These are phyloP conservation scores for Phaffia australis DNA, from an alignment of 768 basidiomycete genomes.

Conservation along the genomic window DNA sequence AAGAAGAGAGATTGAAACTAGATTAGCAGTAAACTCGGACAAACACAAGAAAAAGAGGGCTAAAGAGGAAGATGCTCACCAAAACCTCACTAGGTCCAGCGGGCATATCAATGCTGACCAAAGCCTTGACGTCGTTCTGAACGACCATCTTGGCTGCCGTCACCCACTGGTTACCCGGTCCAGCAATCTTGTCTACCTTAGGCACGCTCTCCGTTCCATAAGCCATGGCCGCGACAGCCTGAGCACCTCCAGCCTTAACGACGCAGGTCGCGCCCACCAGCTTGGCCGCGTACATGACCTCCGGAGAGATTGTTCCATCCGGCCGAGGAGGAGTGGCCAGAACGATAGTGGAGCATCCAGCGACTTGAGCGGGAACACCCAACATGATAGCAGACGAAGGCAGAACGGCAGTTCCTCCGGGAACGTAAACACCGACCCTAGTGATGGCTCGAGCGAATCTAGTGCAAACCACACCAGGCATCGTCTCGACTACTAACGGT, in stretches of 20 bases:
- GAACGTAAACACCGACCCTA: constrained; percentile 91
- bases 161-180: constrained; percentile 99
- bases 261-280: constrained; percentile 82
- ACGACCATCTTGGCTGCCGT: constrained; percentile 99
- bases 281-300: constrained; percentile 92
- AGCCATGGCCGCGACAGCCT: constrained; percentile 89
- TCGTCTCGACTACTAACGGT: constrained; percentile 74
- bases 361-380: constrained; percentile 93
- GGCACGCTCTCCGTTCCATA: constrained; percentile 91
- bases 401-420: constrained; percentile 90
- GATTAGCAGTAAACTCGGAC: neutral
- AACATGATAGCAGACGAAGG: constrained; percentile 97
- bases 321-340: constrained; percentile 90
- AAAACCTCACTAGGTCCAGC: constrained; percentile 96
- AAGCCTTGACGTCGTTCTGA: constrained; percentile 92
- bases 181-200: constrained; percentile 99
- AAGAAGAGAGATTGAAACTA: neutral
- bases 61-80: constrained; percentile 46
- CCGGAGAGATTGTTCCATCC: constrained; percentile 87
- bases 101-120: constrained; percentile 98
- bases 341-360: constrained; percentile 82
- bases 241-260: constrained; percentile 89
- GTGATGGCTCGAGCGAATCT: constrained; percentile 91
- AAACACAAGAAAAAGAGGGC: neutral
- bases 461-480: constrained; percentile 94